phyloP scores from a whole-genome alignment of 2,329 filamentous ascomycete species.

The Coleophoma eucalyptorum region DNA sequence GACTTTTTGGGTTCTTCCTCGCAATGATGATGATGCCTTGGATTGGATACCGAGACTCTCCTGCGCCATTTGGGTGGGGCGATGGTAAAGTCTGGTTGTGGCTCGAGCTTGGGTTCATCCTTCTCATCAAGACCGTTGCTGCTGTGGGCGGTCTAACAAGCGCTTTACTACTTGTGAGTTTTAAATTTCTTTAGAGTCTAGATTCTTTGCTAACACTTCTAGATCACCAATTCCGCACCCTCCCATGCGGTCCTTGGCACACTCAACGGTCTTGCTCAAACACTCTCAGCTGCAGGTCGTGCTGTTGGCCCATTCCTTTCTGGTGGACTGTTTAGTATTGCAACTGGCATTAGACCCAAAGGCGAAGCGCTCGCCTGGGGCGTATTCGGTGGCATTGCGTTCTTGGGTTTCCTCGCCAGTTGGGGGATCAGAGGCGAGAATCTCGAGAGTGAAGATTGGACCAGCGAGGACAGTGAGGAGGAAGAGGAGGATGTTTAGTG shows the following conservation, averaged over 20 bases:
- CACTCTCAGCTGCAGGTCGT: conserved; percentile 83
- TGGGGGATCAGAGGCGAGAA: conserved; percentile 68
- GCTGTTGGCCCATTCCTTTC: conserved; percentile 86
- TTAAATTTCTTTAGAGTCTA: not conserved
- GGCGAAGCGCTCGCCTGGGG: conserved; percentile 86
- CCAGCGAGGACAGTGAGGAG: conserved; percentile 21
- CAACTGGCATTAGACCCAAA: conserved; percentile 68
- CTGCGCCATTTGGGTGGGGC: conserved; percentile 52
- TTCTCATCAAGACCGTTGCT: conserved; percentile 87
- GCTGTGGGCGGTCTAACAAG: conserved; percentile 87
- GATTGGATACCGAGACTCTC: conserved; percentile 70
- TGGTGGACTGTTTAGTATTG: conserved; percentile 79
- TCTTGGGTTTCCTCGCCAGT: conserved; percentile 76
- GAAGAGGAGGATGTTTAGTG: conserved; percentile 7
- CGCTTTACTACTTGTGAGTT: conserved; percentile 75
- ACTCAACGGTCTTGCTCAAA: conserved; percentile 91
- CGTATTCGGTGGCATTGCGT: conserved; percentile 77
- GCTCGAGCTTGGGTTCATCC: conserved; percentile 71
- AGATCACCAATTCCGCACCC: conserved; percentile 93
- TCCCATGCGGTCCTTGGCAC: conserved; percentile 83
- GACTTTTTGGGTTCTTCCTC: conserved; percentile 74
- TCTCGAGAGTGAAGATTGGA: conserved; percentile 53
- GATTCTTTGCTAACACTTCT: not conserved
- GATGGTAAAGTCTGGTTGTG: conserved; percentile 70
- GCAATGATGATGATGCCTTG: conserved; percentile 88